Evolutionary conservation across 2,329 filamentous ascomycete species (phyloP), one percentile per base, ranked within the genome.

Genomic region (Raffaelea arxii): DNA sequence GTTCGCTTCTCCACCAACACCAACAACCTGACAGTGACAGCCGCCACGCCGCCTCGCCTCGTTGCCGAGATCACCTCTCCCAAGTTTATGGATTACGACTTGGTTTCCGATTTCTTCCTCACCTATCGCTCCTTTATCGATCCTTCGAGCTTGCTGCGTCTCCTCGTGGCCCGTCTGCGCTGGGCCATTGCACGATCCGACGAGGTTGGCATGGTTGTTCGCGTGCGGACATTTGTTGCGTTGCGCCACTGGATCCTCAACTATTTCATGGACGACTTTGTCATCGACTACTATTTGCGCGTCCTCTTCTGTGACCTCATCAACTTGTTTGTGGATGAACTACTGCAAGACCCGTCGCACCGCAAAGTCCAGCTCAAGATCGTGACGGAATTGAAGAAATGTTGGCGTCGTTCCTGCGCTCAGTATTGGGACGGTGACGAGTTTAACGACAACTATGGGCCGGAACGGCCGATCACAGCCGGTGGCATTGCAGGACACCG

Each of bases 221-320:
- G 91, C 43, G 94, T 98, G 16, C 80, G 92, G 37, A 94, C 90
- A 0, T 98, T 97, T 67, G 92, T 96, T 23, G 92, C 92, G 7
- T 74, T 97, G 39, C 81, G 92, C 47, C 92, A 98, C 64, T 98
- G 92, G 92, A 90, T 97, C 48, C 67, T 98, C 51, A 98, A 98
- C 62, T 98, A 98, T 64, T 98, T 97, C 55, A 75, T 86, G 46
- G 92, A 98, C 59, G 92, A 98, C 60, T 98, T 95, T 61, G 78
- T 94, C 36, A 65, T 83, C 22, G 80, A 90, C 59, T 82, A 84
- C 58, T 70, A 77, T 39, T 70, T 97, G 25, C 82, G 91, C 9
- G 69, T 77, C 5, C 77, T 78, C 16, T 96, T 96, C 59, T 96
- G 91, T 64, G 72, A 80, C 25, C 72, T 89, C 9, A 72, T 96